Conservation (phyloP, 164 flowering plant species). For the Hamamelis virginiana region DNA sequence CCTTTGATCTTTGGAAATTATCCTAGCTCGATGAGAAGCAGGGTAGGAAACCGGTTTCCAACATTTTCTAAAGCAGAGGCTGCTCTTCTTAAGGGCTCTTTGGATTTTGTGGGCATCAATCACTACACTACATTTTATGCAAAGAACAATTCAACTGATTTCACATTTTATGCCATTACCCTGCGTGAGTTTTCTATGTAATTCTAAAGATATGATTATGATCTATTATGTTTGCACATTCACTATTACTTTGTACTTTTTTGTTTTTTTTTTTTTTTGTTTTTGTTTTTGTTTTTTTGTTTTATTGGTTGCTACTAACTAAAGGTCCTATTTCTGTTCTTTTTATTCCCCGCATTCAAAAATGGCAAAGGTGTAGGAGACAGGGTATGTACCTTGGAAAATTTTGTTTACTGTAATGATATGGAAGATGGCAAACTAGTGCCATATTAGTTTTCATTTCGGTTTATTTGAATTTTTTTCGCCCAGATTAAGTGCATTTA, state of each 20-base stretch:
- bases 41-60: constrained; percentile 77
- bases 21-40: constrained; percentile 74
- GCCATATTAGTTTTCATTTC: too few relatives aligned
- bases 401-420: too few relatives aligned
- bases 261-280: too few relatives aligned
- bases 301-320: background rate
- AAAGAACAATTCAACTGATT: constrained; percentile 29
- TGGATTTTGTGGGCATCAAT: constrained; percentile 90
- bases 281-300: too few relatives aligned
- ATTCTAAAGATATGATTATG: too few relatives aligned
- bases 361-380: constrained; percentile 59
- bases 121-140: constrained; percentile 94
- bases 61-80: constrained; percentile 53
- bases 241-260: background rate
- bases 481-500: too few relatives aligned
- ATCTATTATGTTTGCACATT: too few relatives aligned
- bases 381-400: constrained; percentile 34
- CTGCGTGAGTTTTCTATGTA: constrained; percentile 67
- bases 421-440: too few relatives aligned
- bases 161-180: constrained; percentile 56
- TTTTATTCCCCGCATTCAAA: constrained; percentile 54
- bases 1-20: constrained; percentile 83
- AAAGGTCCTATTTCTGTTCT: background rate
- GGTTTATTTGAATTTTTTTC: too few relatives aligned
- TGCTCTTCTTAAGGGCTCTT: constrained; percentile 65